Percentiles rank a stretch among this genome's conserved stretches.
These are phyloP conservation scores for Thermothelomyces thermophilus DNA, from an alignment of 2,329 filamentous ascomycete genomes.

Conservation along the genomic window DNA sequence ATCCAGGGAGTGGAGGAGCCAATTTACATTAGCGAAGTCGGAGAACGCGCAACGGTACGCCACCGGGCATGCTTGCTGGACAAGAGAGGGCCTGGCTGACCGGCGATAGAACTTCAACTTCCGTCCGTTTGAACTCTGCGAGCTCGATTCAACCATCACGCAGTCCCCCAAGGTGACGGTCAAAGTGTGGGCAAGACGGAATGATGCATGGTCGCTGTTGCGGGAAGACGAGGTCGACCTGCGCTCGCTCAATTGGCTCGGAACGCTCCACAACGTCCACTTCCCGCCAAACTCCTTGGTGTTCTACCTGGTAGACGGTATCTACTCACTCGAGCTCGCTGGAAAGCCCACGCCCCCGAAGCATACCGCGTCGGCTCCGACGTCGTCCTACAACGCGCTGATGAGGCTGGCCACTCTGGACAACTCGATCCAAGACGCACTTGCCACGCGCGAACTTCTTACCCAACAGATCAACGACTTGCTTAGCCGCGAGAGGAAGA, in stretches of 20 bases:
- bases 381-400: slow-evolving; percentile 78
- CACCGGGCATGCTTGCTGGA: background rate
- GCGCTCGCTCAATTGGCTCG: slow-evolving; percentile 69
- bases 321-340: slow-evolving; percentile 73
- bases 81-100: background rate
- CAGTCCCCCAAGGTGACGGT: slow-evolving; percentile 59
- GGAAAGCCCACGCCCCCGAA: slow-evolving; percentile 44
- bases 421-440: slow-evolving; percentile 82
- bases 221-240: slow-evolving; percentile 68
- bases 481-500: slow-evolving; percentile 36
- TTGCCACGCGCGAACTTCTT: slow-evolving; percentile 67
- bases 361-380: slow-evolving; percentile 46
- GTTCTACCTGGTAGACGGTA: slow-evolving; percentile 78
- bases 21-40: slow-evolving; percentile 83
- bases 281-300: slow-evolving; percentile 77
- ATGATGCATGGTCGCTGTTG: slow-evolving; percentile 52
- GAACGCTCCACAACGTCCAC: slow-evolving; percentile 60
- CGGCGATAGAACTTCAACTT: slow-evolving; percentile 75
- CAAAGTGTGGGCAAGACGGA: slow-evolving; percentile 65
- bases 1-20: slow-evolving; percentile 59
- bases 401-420: slow-evolving; percentile 86
- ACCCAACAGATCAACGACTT: slow-evolving; percentile 69
- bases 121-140: slow-evolving; percentile 69
- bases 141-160: slow-evolving; percentile 56
- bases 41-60: slow-evolving; percentile 62